These are phyloP conservation scores for Candida jianshihensis DNA, from an alignment of 805 yeast genomes.

Conservation along the genomic window DNA sequence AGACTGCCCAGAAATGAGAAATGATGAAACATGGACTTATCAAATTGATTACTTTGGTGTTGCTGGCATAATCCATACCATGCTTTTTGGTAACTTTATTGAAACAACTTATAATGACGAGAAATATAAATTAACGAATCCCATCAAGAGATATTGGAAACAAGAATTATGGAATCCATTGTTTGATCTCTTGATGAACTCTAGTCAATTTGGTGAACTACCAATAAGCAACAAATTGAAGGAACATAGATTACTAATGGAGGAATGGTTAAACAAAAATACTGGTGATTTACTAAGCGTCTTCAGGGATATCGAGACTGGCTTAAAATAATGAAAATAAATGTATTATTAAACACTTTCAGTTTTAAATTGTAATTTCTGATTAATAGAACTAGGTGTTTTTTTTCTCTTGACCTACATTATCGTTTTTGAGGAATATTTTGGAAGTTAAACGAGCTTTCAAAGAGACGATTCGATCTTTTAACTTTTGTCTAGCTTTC, in stretches of 20 bases:
- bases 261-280: constrained; percentile 30
- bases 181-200: constrained; percentile 58
- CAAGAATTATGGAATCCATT: constrained; percentile 60
- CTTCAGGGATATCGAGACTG: constrained; percentile 32
- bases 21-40: constrained; percentile 58
- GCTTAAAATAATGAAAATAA: constrained; percentile 12
- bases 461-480: neutral
- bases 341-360: no score
- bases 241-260: constrained; percentile 31
- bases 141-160: constrained; percentile 73
- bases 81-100: constrained; percentile 66
- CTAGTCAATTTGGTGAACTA: constrained; percentile 29
- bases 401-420: neutral
- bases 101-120: constrained; percentile 31
- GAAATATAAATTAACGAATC: constrained; percentile 31
- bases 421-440: neutral
- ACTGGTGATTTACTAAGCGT: constrained; percentile 21
- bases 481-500: neutral
- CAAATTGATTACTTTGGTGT: constrained; percentile 82
- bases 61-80: constrained; percentile 65
- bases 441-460: neutral
- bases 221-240: constrained; percentile 36
- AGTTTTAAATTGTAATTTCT: no score
- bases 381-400: neutral
- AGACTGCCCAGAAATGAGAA: constrained; percentile 67